Percentiles rank a stretch among this genome's conserved stretches.
These are phyloP conservation scores for Ophiosphaerella herpotricha DNA, from an alignment of 2,329 filamentous ascomycete genomes.

Conservation along the genomic window DNA sequence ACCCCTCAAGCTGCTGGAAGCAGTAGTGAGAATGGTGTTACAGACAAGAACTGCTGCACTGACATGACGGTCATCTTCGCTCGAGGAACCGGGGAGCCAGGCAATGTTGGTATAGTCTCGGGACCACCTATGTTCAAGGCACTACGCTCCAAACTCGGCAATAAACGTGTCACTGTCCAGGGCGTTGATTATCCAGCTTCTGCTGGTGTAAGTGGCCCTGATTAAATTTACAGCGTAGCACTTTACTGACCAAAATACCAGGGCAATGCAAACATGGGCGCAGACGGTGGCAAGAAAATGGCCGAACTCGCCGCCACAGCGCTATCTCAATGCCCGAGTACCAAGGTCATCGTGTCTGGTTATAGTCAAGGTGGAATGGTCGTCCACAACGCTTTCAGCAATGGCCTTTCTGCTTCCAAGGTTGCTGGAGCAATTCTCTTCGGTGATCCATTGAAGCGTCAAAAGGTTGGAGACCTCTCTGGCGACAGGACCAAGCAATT, in stretches of 20 bases:
- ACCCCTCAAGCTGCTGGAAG: too few species aligned
- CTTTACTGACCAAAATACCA: slow-evolving; percentile 9
- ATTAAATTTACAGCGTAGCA: too few species aligned
- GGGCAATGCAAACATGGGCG: slow-evolving; percentile 34
- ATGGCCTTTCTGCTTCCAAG: slow-evolving; percentile 26
- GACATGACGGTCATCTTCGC: slow-evolving; percentile 52
- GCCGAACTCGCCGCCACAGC: slow-evolving; percentile 28
- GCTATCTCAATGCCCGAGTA: slow-evolving; percentile 34
- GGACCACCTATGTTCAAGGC: slow-evolving; percentile 46
- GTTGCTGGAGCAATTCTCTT: slow-evolving; percentile 35
- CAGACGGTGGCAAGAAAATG: slow-evolving; percentile 32
- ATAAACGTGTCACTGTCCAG: slow-evolving; percentile 33
- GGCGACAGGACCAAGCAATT: slow-evolving; percentile 32
- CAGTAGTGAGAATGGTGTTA: slow-evolving; percentile 45
- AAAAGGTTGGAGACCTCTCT: slow-evolving; percentile 23
- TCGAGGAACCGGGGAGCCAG: slow-evolving; percentile 48
- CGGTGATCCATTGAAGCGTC: slow-evolving; percentile 37
- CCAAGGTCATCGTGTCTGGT: slow-evolving; percentile 39
- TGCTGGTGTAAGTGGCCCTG: slow-evolving; percentile 23
- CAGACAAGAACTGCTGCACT: slow-evolving; percentile 46
- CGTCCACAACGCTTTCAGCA: slow-evolving; percentile 35
- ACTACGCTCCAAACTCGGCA: slow-evolving; percentile 32
- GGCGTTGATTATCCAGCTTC: slow-evolving; percentile 40
- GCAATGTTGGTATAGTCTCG: slow-evolving; percentile 50
- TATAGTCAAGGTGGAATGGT: slow-evolving; percentile 43